These are phyloP conservation scores for Fusarium nanum DNA, from an alignment of 2,329 filamentous ascomycete genomes.

Conservation along the genomic window DNA sequence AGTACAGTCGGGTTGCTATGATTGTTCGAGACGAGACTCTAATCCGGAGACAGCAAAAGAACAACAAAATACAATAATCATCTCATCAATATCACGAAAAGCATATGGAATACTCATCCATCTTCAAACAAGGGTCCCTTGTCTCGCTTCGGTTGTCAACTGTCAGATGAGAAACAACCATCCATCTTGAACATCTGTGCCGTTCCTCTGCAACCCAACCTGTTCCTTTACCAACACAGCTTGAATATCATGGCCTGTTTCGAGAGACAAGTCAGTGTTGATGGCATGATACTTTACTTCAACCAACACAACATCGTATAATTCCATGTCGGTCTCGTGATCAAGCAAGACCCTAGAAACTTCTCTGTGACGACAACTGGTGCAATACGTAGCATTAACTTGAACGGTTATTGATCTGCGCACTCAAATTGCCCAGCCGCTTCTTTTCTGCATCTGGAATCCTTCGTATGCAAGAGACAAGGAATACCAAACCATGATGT, in stretches of 20 bases:
- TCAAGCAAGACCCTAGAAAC: not conserved
- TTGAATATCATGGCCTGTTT: constrained; percentile 1
- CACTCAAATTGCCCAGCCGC: not conserved
- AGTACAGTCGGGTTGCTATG: not conserved
- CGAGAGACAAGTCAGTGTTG: not conserved
- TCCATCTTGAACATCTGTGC: not conserved
- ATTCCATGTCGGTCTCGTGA: constrained; percentile 7
- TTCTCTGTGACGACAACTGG: not conserved
- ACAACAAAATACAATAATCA: not conserved
- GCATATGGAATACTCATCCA: not conserved
- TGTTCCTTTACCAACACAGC: not conserved
- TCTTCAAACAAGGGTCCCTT: constrained; percentile 18
- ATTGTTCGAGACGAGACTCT: not conserved
- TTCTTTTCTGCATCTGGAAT: constrained; percentile 3
- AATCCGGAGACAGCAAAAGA: not conserved
- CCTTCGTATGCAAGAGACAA: constrained; percentile 4
- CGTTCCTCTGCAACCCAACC: constrained; percentile 11
- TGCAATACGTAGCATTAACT: not conserved
- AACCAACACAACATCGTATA: constrained; percentile 3
- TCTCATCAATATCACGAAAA: not conserved
- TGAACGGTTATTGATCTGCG: constrained; percentile 2
- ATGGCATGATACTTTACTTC: constrained; percentile 4
- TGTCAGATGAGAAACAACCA: constrained; percentile 16
- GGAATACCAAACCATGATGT: not conserved
- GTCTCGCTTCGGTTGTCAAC: constrained; percentile 22